Conservation (phyloP, 768 basidiomycete genomes). For the Suillus subalutaceus region DNA sequence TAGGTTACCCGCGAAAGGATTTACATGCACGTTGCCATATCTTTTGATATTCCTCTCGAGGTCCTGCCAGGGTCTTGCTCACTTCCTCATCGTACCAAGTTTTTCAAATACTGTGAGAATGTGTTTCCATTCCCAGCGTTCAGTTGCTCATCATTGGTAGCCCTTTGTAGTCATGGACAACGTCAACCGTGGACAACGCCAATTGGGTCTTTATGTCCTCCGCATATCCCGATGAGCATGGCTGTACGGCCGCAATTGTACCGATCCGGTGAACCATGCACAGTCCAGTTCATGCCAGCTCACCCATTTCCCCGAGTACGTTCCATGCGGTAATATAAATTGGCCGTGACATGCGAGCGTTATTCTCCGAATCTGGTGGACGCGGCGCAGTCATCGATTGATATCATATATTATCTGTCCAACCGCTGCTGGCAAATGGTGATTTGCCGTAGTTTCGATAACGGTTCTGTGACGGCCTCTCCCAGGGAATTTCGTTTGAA, state of each 20-base stretch:
- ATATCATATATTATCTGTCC: not conserved
- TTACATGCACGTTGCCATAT: too few relatives aligned
- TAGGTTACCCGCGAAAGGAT: too few relatives aligned
- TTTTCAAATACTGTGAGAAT: not conserved
- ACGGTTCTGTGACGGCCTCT: not conserved
- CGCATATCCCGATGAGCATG: too few relatives aligned
- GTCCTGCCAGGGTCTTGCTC: not conserved
- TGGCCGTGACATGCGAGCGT: slow-evolving; percentile 33
- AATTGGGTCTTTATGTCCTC: too few relatives aligned
- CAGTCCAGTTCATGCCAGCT: slow-evolving; percentile 13
- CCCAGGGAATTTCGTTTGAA: not conserved
- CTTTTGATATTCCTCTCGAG: not conserved
- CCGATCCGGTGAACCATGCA: not conserved
- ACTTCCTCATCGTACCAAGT: too few relatives aligned
- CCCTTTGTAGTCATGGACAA: not conserved
- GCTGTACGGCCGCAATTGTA: not conserved
- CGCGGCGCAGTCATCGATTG: not conserved
- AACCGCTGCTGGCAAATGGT: not conserved
- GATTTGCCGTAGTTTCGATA: not conserved
- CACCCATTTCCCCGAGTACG: slow-evolving; percentile 15
- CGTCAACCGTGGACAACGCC: not conserved
- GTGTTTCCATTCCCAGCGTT: not conserved
- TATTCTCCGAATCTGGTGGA: slow-evolving; percentile 34
- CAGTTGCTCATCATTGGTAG: not conserved
- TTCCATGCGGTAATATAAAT: not conserved